Base-by-base conservation (phyloP, 495 filamentous ascomycete species). In the Daldinia decipiens region DNA sequence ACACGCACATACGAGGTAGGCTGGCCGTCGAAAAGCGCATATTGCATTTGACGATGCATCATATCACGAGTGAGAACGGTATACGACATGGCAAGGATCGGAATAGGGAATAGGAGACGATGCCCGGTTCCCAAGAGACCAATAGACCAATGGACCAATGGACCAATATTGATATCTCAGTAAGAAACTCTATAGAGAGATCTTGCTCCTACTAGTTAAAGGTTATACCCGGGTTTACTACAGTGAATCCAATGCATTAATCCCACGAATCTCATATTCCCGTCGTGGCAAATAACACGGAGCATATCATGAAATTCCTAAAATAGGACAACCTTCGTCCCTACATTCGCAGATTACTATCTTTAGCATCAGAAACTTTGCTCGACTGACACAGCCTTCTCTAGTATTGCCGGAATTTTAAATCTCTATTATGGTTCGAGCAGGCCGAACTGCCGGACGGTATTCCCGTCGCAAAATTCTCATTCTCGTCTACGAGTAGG, bases 21-120 rank as follows among this genome's bases (percentile, higher is more conserved):
- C 65, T 65, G 52, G 58, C 70, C 56, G 58, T 65, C 62, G 70
- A 69, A 32, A 59, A 62, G 51, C 61, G 65, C 70, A 73, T 68
- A 59, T 54, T 68, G 36, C 65, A 65, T 73, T 38, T 52, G 21
- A 19, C 9, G 26, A 65, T 60, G 58, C 51, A 57, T 56, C 60
- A 50, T 8, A 43, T 39, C 6, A 21, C 55, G 52, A 45, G 53
- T 36, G 32, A 65, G 61, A 55, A 65, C 50, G 58, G 63, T 64
- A 50, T 63, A 51, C 51, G 34, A 65, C 57, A 56, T 65, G 61
- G 27, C 65, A 62, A 66, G 51, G 54, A 61, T 65, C 56, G 51
- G 53, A 32, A 68, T 60, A 19, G 58, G 43, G 43, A 21, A 47
- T 47, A 47, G 8, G 43, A 47, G 17, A 21, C 19, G 3, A 0